phyloP scores from a whole-genome alignment of 1,284 basidiomycete genomes.

The Cronartium quercuum region DNA sequence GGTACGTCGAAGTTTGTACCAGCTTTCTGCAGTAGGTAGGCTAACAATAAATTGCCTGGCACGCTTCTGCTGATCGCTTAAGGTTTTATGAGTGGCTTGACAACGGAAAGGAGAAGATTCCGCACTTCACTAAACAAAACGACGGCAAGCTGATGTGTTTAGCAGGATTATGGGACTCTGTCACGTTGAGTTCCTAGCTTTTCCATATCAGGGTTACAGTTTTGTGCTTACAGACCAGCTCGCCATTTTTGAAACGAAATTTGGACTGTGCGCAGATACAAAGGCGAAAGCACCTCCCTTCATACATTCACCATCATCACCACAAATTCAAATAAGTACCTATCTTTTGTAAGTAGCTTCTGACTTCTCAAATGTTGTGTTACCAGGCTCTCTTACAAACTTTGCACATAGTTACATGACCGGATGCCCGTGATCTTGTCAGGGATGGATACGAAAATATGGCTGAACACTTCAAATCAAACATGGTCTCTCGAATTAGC shows the following conservation, averaged over 20 bases:
- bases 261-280: slow-evolving; percentile 42
- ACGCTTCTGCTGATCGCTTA: slow-evolving; percentile 41
- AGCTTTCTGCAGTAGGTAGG: no score
- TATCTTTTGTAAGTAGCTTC: slow-evolving; percentile 46
- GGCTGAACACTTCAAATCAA: slow-evolving; percentile 69
- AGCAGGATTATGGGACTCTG: slow-evolving; percentile 78
- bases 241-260: slow-evolving; percentile 31
- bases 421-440: slow-evolving; percentile 83
- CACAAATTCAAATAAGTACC: slow-evolving; percentile 54
- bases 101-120: slow-evolving; percentile 67
- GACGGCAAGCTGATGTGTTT: slow-evolving; percentile 67
- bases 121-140: slow-evolving; percentile 69
- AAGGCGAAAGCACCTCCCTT: slow-evolving; percentile 59
- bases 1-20: slow-evolving; percentile 44
- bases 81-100: slow-evolving; percentile 90
- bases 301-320: slow-evolving; percentile 88
- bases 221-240: slow-evolving; percentile 60
- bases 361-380: not conserved
- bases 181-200: slow-evolving; percentile 52
- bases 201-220: no score
- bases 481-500: slow-evolving; percentile 60
- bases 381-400: not conserved
- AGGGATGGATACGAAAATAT: slow-evolving; percentile 60
- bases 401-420: slow-evolving; percentile 62
- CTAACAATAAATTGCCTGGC: no score